A percentile compares a stretch with the other conserved stretches of the same genome.
phyloP scores from a whole-genome alignment of 2,329 filamentous ascomycete species.

The Mycosphaerella sp. region DNA sequence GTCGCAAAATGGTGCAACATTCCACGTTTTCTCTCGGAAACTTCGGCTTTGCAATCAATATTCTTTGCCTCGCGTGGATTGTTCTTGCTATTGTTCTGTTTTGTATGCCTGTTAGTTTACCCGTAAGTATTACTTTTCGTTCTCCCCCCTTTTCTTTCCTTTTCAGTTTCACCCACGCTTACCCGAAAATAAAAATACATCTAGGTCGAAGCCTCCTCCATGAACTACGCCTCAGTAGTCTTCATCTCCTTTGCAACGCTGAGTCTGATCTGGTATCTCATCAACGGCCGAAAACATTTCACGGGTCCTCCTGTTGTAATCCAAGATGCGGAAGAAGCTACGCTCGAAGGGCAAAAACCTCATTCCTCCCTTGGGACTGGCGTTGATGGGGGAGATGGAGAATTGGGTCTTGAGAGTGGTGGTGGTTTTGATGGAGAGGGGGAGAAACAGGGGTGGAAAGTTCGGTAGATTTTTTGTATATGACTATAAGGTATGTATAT shows the following conservation, averaged over 20 bases:
- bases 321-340: constrained; percentile 17
- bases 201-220: constrained; percentile 31
- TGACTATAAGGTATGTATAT: not conserved
- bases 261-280: constrained; percentile 32
- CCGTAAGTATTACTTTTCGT: too few relatives aligned
- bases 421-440: constrained; percentile 7
- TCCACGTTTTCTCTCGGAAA: constrained; percentile 63
- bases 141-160: constrained; percentile 12
- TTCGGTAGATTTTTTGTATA: not conserved
- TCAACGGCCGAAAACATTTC: constrained; percentile 32
- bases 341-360: too few relatives aligned
- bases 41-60: constrained; percentile 63
- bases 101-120: constrained; percentile 58
- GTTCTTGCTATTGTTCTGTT: constrained; percentile 63
- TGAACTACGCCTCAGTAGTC: constrained; percentile 39
- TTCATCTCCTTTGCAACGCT: constrained; percentile 32
- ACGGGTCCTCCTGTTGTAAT: constrained; percentile 31
- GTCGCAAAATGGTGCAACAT: constrained; percentile 58
- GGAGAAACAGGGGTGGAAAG: constrained; percentile 12
- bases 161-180: not conserved
- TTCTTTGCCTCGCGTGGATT: constrained; percentile 64
- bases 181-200: not conserved
- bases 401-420: constrained; percentile 20
- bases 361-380: too few relatives aligned
- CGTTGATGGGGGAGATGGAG: constrained; percentile 22